These are phyloP conservation scores for Scheffersomyces ergatensis DNA, from an alignment of 805 yeast genomes.

Conservation along the genomic window DNA sequence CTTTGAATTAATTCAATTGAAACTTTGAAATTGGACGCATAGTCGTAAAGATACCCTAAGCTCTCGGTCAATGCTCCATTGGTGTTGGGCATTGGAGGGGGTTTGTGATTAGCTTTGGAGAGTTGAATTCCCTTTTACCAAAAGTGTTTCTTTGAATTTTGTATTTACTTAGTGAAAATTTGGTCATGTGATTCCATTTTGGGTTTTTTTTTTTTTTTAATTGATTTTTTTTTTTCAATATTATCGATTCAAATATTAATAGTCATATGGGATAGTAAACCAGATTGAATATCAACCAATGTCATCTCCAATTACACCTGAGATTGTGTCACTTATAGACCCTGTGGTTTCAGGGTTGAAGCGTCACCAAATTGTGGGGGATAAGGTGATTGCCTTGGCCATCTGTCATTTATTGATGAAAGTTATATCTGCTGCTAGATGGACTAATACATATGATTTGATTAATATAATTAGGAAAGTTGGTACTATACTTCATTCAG, in stretches of 20 bases:
- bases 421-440: constrained; percentile 84
- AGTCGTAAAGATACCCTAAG: constrained; percentile 26
- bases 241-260: too few species aligned
- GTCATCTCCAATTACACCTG: constrained; percentile 18
- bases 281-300: too few species aligned
- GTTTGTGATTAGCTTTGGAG: too few species aligned
- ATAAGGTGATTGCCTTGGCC: constrained; percentile 78
- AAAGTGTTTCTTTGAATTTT: too few species aligned
- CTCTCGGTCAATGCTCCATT: too few species aligned
- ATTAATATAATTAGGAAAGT: constrained; percentile 68
- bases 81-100: too few species aligned
- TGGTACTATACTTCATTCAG: constrained; percentile 67
- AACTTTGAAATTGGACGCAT: constrained; percentile 26
- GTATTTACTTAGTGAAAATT: too few species aligned
- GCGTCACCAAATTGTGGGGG: constrained; percentile 80
- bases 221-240: too few species aligned
- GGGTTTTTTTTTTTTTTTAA: too few species aligned
- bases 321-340: constrained; percentile 32
- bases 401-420: constrained; percentile 85
- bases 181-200: too few species aligned
- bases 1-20: constrained; percentile 38
- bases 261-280: too few species aligned
- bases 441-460: constrained; percentile 71
- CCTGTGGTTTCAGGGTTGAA: constrained; percentile 55
- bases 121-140: too few species aligned